Conservation (phyloP, 2,329 filamentous ascomycete genomes). For the Neonectria magnoliae region DNA sequence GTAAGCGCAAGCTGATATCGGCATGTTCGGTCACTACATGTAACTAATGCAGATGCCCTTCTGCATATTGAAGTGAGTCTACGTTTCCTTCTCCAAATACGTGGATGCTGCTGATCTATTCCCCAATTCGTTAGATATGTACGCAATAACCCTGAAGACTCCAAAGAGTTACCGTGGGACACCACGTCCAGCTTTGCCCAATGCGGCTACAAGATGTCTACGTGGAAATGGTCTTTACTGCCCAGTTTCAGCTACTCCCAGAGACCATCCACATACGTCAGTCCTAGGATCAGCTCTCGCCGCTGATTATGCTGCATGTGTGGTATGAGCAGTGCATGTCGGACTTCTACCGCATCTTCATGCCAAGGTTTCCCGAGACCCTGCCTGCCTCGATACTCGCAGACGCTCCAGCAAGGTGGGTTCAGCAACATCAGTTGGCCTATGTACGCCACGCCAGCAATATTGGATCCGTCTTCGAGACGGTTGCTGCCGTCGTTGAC, state of each 20-base stretch:
- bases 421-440: slow-evolving; percentile 7
- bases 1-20: background rate
- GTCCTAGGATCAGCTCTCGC: slow-evolving; percentile 10
- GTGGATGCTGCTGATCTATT: background rate
- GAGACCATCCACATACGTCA: slow-evolving; percentile 8
- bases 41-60: slow-evolving; percentile 17
- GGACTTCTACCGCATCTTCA: slow-evolving; percentile 9
- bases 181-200: slow-evolving; percentile 1
- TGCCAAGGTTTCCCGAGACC: slow-evolving; percentile 15
- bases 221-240: slow-evolving; percentile 5
- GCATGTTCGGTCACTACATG: slow-evolving; percentile 15
- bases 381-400: slow-evolving; percentile 2
- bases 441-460: slow-evolving; percentile 11
- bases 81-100: background rate
- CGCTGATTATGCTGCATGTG: slow-evolving; percentile 12
- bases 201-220: slow-evolving; percentile 12
- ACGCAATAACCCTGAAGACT: slow-evolving; percentile 9
- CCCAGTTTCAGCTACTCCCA: slow-evolving; percentile 13
- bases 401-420: slow-evolving; percentile 1
- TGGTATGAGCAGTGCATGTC: slow-evolving; percentile 20
- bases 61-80: slow-evolving; percentile 12
- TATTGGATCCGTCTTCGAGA: slow-evolving; percentile 9
- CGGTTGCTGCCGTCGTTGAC: background rate
- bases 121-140: background rate
- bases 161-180: background rate